Base-by-base conservation (phyloP, 1,139 yeast species). In the Scheffersomyces cryptocercus region DNA sequence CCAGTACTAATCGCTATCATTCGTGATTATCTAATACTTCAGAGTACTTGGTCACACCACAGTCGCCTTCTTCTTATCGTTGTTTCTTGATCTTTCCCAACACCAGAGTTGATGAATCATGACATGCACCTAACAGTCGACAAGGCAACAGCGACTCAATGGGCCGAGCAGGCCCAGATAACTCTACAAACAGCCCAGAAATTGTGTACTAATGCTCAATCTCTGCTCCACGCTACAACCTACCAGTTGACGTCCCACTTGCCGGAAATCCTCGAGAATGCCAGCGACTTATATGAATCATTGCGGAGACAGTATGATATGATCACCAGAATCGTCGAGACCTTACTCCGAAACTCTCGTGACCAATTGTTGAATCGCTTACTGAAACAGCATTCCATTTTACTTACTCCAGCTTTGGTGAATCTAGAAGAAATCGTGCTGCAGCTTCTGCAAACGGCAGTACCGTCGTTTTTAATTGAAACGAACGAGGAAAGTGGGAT, bases 161-260 rank as follows among this genome's bases (percentile, higher is more conserved):
- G 73, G 73, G 51, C 64, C 5, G 58, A 55, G 7, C 62, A 65
- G 38, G 74, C 75, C 3, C 62, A 59, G 34, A 12, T 24, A 1
- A 65, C 70, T 0, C 59, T 71, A 9, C 58, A 62, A 36, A 46
- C 51, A 28, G 75, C 75, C 3, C 68, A 64, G 38, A 56, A 54
- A 29, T 41, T 65, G 33, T 70, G 75, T 40, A 52, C 67, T 3
- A 54, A 52, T n/a, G 74, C 76, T 2, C 72, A 68, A 36, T 41
- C 46, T 2, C 65, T 60, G 61, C 58, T 70, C 33, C 57, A 56
- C 37, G 40, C 50, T 11, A 62, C 68, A 12, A 46, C 50, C 11
- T 52, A 55, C 37, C 62, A 56, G 44, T 50, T 69, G 31, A 51
- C 59, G 5, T 46, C 47, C 6, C 47, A 50, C 7, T 45, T 66